Percentiles rank a stretch among this genome's conserved stretches.
These are phyloP conservation scores for Talaromyces marneffei DNA, from an alignment of 2,329 filamentous ascomycete species.

Conservation along the genomic window DNA sequence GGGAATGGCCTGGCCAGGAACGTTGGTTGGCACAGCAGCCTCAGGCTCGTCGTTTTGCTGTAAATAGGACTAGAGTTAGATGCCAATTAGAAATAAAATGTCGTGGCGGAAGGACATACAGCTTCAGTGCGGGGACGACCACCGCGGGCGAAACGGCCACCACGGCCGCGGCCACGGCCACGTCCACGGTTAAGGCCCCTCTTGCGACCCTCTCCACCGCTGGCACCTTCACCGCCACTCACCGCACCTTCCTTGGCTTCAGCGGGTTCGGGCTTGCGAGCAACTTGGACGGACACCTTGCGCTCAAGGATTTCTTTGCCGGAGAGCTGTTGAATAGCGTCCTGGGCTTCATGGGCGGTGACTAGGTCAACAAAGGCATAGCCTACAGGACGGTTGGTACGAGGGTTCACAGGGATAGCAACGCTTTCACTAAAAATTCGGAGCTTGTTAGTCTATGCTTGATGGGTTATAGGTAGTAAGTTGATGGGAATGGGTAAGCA, in stretches of 20 bases:
- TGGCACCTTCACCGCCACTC: conserved; percentile 67
- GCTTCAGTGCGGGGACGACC: conserved; percentile 64
- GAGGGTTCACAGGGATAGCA: conserved; percentile 98
- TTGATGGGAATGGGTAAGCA: neutral
- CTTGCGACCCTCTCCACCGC: conserved; percentile 59
- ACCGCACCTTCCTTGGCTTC: conserved; percentile 69
- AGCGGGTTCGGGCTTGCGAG: conserved; percentile 88
- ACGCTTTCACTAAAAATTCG: conserved; percentile 76
- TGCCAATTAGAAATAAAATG: neutral
- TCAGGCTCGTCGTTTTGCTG: conserved; percentile 30
- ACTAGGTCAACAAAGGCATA: conserved; percentile 99
- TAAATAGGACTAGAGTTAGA: neutral
- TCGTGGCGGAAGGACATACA: conserved; percentile 36
- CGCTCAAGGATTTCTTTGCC: conserved; percentile 97
- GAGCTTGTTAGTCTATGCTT: neutral
- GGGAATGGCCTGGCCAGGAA: conserved; percentile 45
- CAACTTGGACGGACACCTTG: conserved; percentile 98
- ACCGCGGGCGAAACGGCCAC: conserved; percentile 61
- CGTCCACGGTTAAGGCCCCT: conserved; percentile 55
- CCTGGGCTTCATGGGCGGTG: conserved; percentile 88
- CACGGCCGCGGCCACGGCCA: conserved; percentile 57
- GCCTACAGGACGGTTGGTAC: conserved; percentile 94
- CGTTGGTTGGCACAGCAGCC: conserved; percentile 43
- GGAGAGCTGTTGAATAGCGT: conserved; percentile 90
- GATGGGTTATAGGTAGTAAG: neutral